Percentiles rank a stretch among this genome's conserved stretches.
Evolutionary conservation across 768 basidiomycete genomes (phyloP).

Genomic region (Kwoniella europaea): DNA sequence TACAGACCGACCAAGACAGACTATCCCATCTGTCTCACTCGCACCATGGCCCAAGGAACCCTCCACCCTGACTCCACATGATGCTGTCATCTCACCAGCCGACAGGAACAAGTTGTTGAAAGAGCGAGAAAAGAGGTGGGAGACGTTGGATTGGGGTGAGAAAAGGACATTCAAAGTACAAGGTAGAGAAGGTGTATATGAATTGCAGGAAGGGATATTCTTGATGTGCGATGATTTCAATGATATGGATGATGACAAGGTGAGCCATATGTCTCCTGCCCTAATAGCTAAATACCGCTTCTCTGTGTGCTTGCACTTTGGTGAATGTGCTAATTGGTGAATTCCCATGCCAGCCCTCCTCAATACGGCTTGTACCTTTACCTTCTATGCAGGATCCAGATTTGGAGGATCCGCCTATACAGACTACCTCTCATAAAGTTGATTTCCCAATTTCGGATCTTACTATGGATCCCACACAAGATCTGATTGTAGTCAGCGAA

Average conservation of each 20-base stretch:
- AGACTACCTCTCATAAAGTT: conserved; percentile 32
- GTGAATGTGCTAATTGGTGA: too few species aligned
- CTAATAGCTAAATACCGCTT: neutral
- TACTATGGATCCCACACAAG: conserved; percentile 69
- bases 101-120: conserved; percentile 37
- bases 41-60: conserved; percentile 19
- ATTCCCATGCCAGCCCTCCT: conserved; percentile 23
- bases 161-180: conserved; percentile 31
- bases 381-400: conserved; percentile 45
- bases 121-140: conserved; percentile 42
- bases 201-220: conserved; percentile 56
- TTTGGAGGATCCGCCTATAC: conserved; percentile 33
- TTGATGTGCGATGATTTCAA: conserved; percentile 50
- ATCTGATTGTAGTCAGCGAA: conserved; percentile 65
- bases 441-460: conserved; percentile 54
- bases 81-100: conserved; percentile 20
- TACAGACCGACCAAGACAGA: conserved; percentile 8
- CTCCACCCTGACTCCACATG: conserved; percentile 1
- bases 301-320: too few species aligned
- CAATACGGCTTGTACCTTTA: conserved; percentile 50
- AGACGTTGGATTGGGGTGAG: conserved; percentile 26
- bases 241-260: conserved; percentile 33
- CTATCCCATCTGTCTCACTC: conserved; percentile 16
- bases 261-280: conserved; percentile 19
- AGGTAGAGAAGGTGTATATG: conserved; percentile 52